These are phyloP conservation scores for Lomentospora prolificans DNA, from an alignment of 2,329 filamentous ascomycete genomes.

Conservation along the genomic window DNA sequence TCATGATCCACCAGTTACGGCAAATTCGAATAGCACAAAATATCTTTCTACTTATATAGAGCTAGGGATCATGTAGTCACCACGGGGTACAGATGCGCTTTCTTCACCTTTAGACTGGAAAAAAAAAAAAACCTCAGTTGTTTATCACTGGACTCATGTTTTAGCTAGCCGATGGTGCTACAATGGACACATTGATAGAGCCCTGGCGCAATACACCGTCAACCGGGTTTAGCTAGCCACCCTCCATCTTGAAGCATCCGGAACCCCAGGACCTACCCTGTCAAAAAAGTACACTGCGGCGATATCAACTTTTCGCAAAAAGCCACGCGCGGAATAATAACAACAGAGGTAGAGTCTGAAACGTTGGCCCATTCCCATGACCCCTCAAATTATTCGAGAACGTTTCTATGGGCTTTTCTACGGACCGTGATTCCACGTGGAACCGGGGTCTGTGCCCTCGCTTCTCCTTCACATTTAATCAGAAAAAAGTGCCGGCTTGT, in stretches of 20 bases:
- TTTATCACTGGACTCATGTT: neutral
- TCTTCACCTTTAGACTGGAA: too few species aligned
- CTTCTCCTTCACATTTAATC: neutral
- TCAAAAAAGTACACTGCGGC: neutral
- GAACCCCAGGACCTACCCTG: neutral
- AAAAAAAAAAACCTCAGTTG: neutral
- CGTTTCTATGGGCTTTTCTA: too few species aligned
- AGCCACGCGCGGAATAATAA: neutral
- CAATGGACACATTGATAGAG: neutral
- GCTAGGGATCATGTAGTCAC: too few species aligned
- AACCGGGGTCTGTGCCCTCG: conserved; percentile 3
- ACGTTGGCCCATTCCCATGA: neutral
- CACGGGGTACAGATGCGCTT: too few species aligned
- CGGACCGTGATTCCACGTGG: neutral
- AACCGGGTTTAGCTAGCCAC: too few species aligned
- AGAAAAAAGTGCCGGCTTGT: neutral
- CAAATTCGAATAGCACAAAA: too few species aligned
- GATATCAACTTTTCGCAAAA: neutral
- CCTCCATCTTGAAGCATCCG: neutral
- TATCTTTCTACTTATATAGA: too few species aligned
- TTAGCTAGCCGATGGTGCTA: neutral
- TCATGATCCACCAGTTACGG: conserved; percentile 1
- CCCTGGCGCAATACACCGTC: too few species aligned
- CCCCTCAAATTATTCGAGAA: conserved; percentile 8
- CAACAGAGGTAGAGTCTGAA: conserved; percentile 3